phyloP scores from a whole-genome alignment of 176 grass and related monocot species.

The Zea luxurians region DNA sequence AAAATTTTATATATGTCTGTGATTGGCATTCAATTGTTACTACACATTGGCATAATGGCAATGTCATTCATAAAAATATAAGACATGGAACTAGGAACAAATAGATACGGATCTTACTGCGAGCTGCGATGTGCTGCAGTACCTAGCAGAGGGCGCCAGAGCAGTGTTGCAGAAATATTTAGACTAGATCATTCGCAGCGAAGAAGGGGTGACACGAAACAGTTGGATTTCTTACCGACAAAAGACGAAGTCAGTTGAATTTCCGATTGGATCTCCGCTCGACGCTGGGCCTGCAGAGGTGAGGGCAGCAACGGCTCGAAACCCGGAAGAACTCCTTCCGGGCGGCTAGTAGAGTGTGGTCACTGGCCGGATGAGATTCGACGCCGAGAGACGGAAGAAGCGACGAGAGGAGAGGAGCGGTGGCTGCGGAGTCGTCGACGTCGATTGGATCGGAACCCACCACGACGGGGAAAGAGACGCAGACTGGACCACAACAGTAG shows the following conservation, averaged over 20 bases:
- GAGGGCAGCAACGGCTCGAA: not conserved
- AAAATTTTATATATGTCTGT: too few species aligned
- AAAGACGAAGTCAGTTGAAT: not conserved
- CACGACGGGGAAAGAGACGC: not conserved
- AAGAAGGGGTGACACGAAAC: not conserved
- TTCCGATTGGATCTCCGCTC: not conserved
- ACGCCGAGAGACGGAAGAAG: conserved; percentile 2
- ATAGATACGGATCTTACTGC: too few species aligned
- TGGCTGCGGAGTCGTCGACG: too few species aligned
- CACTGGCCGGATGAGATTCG: not conserved
- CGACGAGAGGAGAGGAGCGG: not conserved
- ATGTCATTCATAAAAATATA: too few species aligned
- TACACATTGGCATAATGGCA: too few species aligned
- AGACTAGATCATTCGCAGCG: not conserved
- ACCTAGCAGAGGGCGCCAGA: too few species aligned
- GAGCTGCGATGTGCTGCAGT: too few species aligned
- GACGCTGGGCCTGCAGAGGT: not conserved
- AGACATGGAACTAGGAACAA: too few species aligned
- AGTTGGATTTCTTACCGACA: not conserved
- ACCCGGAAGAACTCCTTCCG: not conserved
- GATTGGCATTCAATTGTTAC: too few species aligned
- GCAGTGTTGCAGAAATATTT: not conserved
- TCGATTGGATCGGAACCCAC: not conserved
- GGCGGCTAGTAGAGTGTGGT: not conserved
- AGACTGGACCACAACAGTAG: not conserved